Evolutionary conservation across 148 eudicot species (phyloP).

Genomic region (Silene uniflora): DNA sequence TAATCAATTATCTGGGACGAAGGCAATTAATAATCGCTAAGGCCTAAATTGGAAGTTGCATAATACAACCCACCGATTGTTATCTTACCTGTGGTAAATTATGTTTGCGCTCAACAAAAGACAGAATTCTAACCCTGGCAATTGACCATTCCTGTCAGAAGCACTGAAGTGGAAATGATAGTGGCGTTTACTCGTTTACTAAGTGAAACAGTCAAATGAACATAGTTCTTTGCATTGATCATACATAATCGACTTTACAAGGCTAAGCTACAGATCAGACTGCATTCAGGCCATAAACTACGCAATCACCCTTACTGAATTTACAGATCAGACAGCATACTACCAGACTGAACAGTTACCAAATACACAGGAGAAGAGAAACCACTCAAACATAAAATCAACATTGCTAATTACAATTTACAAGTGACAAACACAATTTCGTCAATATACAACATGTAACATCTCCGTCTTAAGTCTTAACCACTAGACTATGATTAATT

Average conservation of each 20-base stretch:
- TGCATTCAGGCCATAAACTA: not conserved
- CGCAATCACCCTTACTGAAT: not conserved
- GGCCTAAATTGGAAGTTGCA: too few relatives aligned
- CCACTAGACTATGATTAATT: too few relatives aligned
- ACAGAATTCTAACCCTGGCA: slow-evolving; percentile 37
- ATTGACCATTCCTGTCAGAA: slow-evolving; percentile 54
- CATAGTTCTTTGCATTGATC: not conserved
- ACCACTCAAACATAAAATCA: not conserved
- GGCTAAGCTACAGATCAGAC: not conserved
- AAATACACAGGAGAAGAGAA: not conserved
- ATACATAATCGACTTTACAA: not conserved
- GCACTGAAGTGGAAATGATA: slow-evolving; percentile 46
- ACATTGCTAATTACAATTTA: not conserved
- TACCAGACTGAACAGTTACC: not conserved
- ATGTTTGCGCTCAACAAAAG: slow-evolving; percentile 26
- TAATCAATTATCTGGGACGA: too few relatives aligned
- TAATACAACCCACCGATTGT: too few relatives aligned
- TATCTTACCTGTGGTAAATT: slow-evolving; percentile 47
- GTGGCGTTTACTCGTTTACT: slow-evolving; percentile 4
- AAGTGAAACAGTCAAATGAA: slow-evolving; percentile 1
- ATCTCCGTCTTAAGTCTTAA: too few relatives aligned
- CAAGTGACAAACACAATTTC: too few relatives aligned
- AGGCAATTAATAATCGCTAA: too few relatives aligned
- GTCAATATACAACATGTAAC: not conserved
- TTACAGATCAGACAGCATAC: not conserved